A percentile compares a stretch with the other conserved stretches of the same genome.
These are phyloP conservation scores for Mycosphaerella arachidis DNA, from an alignment of 2,329 filamentous ascomycete genomes.

Conservation along the genomic window DNA sequence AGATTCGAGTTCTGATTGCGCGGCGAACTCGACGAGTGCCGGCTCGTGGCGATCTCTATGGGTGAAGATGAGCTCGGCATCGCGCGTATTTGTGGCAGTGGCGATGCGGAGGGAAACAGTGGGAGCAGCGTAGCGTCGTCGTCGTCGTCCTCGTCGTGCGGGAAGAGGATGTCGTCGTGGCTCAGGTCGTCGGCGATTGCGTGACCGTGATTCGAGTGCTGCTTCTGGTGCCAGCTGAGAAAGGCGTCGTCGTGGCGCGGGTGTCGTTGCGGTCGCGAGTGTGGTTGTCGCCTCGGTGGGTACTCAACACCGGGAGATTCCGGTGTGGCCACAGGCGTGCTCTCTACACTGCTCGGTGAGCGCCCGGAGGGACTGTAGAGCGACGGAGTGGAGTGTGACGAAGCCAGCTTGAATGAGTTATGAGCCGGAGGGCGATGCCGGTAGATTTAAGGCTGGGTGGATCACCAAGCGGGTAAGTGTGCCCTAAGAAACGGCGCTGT, in stretches of 20 bases:
- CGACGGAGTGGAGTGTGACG: constrained; percentile 14
- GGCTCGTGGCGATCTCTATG: constrained; percentile 55
- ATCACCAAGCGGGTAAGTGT: constrained; percentile 3
- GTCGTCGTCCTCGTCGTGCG: constrained; percentile 26
- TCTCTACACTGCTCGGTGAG: constrained; percentile 26
- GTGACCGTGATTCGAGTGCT: constrained; percentile 9
- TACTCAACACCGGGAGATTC: constrained; percentile 4
- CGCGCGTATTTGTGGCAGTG: constrained; percentile 27
- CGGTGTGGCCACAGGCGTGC: constrained; percentile 27
- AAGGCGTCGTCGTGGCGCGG: constrained; percentile 17
- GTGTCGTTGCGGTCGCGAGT: not conserved
- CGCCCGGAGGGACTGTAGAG: constrained; percentile 14
- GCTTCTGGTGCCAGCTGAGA: constrained; percentile 17
- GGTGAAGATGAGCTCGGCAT: constrained; percentile 54
- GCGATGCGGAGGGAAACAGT: constrained; percentile 23
- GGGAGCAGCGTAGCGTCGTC: constrained; percentile 10
- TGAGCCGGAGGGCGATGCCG: constrained; percentile 6
- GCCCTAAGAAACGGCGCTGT: constrained; percentile 3
- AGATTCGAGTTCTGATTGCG: constrained; percentile 60
- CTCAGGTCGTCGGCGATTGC: constrained; percentile 24
- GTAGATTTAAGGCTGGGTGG: constrained; percentile 11
- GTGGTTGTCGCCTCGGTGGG: not conserved
- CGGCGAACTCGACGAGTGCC: constrained; percentile 53
- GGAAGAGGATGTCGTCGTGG: constrained; percentile 32
- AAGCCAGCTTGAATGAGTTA: constrained; percentile 6